phyloP scores from a whole-genome alignment of 805 yeast species.

The Monosporozyma servazzii region DNA sequence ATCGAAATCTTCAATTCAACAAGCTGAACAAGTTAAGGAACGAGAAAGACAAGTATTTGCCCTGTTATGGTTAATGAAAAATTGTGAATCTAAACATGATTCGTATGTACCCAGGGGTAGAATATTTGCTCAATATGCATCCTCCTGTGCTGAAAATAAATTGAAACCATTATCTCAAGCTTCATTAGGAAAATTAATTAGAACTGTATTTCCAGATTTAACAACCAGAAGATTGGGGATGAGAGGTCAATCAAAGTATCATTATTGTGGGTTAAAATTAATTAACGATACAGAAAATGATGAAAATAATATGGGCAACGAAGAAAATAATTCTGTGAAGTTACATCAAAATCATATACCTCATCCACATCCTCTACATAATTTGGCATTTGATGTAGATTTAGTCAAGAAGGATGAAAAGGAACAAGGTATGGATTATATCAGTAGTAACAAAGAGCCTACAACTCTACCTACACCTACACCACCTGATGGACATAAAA shows the following conservation, averaged over 20 bases:
- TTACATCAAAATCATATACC: neutral
- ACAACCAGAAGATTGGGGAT: constrained; percentile 74
- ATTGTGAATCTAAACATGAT: constrained; percentile 42
- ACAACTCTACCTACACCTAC: neutral
- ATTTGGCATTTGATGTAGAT: neutral
- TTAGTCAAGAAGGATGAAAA: neutral
- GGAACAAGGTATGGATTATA: neutral
- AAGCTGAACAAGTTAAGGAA: constrained; percentile 36
- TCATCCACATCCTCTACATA: neutral
- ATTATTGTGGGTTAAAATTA: constrained; percentile 60
- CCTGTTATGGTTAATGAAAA: constrained; percentile 65
- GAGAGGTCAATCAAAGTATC: constrained; percentile 76
- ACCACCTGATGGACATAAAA: neutral
- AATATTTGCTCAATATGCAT: constrained; percentile 58
- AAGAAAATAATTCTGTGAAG: neutral
- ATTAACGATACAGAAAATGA: constrained; percentile 1
- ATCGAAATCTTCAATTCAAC: constrained; percentile 22
- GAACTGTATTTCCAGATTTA: constrained; percentile 53
- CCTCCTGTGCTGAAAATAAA: constrained; percentile 44
- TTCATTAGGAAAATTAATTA: constrained; percentile 65
- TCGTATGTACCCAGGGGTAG: constrained; percentile 57
- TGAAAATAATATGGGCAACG: neutral
- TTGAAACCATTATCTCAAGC: constrained; percentile 64
- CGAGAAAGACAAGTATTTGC: constrained; percentile 71
- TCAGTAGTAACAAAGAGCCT: neutral